Evolutionary conservation across 2,329 filamentous ascomycete genomes (phyloP).

Genomic region (Neocucurbitaria cava): DNA sequence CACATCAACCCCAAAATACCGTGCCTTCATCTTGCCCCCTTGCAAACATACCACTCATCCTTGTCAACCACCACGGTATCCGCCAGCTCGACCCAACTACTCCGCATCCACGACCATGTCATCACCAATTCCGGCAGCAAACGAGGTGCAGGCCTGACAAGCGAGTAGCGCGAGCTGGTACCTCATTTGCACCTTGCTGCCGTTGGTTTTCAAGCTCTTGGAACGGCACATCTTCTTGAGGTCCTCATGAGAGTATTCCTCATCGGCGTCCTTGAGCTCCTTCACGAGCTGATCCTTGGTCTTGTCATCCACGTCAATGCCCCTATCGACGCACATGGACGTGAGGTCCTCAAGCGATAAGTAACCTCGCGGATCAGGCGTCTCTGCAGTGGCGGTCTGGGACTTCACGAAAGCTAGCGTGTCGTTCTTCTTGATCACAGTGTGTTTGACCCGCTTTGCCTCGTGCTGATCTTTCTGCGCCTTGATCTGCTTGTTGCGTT

Average conservation of each 20-base stretch:
- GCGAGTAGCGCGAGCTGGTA: slow-evolving; percentile 35
- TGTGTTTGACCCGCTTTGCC: slow-evolving; percentile 3
- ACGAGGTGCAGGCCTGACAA: slow-evolving; percentile 26
- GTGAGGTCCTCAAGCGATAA: slow-evolving; percentile 31
- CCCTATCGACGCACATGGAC: slow-evolving; percentile 28
- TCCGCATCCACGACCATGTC: slow-evolving; percentile 5
- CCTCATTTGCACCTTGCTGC: slow-evolving; percentile 31
- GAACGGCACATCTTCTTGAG: slow-evolving; percentile 31
- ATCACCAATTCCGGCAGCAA: slow-evolving; percentile 10
- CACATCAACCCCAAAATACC: not conserved
- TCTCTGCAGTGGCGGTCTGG: slow-evolving; percentile 18
- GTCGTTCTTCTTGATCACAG: not conserved
- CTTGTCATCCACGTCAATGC: slow-evolving; percentile 17
- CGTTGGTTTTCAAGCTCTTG: slow-evolving; percentile 27
- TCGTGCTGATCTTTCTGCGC: slow-evolving; percentile 7
- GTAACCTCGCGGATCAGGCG: slow-evolving; percentile 31
- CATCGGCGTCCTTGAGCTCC: slow-evolving; percentile 32
- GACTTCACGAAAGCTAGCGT: not conserved
- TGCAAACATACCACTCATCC: not conserved
- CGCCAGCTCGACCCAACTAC: not conserved
- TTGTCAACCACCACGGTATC: not conserved
- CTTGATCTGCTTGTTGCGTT: slow-evolving; percentile 27
- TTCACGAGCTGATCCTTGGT: slow-evolving; percentile 27
- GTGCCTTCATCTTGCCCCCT: slow-evolving; percentile 1
- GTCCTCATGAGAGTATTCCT: slow-evolving; percentile 20